These are phyloP conservation scores for Lobosporangium transversale DNA, from an alignment of 192 early-diverging fungal species.

Conservation along the genomic window DNA sequence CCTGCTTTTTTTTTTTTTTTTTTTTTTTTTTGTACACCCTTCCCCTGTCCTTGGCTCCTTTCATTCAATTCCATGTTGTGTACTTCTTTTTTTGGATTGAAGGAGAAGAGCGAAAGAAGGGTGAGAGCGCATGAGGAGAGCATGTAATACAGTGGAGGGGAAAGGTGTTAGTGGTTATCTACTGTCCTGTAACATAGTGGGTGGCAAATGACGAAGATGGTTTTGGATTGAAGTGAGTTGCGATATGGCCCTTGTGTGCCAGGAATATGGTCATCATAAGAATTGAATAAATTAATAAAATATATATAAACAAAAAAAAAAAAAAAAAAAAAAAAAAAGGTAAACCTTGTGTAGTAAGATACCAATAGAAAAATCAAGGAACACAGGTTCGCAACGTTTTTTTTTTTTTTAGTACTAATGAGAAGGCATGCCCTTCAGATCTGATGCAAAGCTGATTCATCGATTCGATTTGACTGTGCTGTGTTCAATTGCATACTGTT, in stretches of 20 bases:
- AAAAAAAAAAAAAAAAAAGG: not conserved
- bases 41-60: not conserved
- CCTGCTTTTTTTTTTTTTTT: not conserved
- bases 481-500: constrained; percentile 1
- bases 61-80: not conserved
- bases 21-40: too few relatives aligned
- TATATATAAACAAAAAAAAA: not conserved
- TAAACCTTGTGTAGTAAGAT: too few relatives aligned
- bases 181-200: not conserved
- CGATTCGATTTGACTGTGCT: not conserved
- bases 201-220: too few relatives aligned
- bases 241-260: not conserved
- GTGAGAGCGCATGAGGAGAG: not conserved
- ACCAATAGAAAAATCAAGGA: not conserved
- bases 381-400: not conserved
- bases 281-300: not conserved
- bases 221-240: too few relatives aligned
- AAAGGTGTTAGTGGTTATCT: not conserved
- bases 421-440: not conserved
- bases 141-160: not conserved
- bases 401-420: not conserved
- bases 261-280: not conserved
- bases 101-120: not conserved
- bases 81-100: constrained; percentile 2
- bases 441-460: not conserved